Evolutionary conservation across 1,284 basidiomycete genomes (phyloP).

Genomic region (Cystobasidiaceae sp.): DNA sequence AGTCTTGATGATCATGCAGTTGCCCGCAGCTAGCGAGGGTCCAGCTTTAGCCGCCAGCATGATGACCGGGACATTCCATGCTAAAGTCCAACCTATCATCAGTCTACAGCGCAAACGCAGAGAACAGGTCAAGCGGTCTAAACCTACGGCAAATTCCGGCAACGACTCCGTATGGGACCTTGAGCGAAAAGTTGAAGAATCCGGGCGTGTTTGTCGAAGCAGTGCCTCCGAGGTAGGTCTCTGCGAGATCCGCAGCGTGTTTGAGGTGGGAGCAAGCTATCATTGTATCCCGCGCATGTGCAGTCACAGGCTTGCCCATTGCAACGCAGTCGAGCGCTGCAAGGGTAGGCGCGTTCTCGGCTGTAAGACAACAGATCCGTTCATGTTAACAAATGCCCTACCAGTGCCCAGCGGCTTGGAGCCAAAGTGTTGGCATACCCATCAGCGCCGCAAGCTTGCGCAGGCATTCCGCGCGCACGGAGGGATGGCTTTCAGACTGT

Average conservation of each 20-base stretch:
- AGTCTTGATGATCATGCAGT: slow-evolving; percentile 44
- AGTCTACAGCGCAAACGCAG: too few species aligned
- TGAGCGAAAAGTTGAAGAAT: slow-evolving; percentile 24
- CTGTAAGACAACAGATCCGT: neutral
- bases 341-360: slow-evolving; percentile 1
- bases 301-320: slow-evolving; percentile 17
- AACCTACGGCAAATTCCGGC: slow-evolving; percentile 10
- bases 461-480: slow-evolving; percentile 11
- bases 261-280: neutral
- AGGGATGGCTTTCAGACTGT: slow-evolving; percentile 11
- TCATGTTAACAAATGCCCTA: neutral
- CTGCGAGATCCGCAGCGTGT: slow-evolving; percentile 18
- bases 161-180: slow-evolving; percentile 27
- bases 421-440: neutral
- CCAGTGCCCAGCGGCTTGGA: too few species aligned
- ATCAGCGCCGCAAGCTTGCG: slow-evolving; percentile 6
- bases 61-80: slow-evolving; percentile 37
- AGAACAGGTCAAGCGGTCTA: neutral
- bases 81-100: slow-evolving; percentile 9
- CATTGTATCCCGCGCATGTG: neutral
- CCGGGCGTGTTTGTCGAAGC: slow-evolving; percentile 26
- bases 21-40: slow-evolving; percentile 43
- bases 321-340: slow-evolving; percentile 10
- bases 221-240: slow-evolving; percentile 13
- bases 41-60: slow-evolving; percentile 43